These are phyloP conservation scores for Rhynchospora breviuscula DNA, from an alignment of 176 grass and related monocot genomes.

Conservation along the genomic window DNA sequence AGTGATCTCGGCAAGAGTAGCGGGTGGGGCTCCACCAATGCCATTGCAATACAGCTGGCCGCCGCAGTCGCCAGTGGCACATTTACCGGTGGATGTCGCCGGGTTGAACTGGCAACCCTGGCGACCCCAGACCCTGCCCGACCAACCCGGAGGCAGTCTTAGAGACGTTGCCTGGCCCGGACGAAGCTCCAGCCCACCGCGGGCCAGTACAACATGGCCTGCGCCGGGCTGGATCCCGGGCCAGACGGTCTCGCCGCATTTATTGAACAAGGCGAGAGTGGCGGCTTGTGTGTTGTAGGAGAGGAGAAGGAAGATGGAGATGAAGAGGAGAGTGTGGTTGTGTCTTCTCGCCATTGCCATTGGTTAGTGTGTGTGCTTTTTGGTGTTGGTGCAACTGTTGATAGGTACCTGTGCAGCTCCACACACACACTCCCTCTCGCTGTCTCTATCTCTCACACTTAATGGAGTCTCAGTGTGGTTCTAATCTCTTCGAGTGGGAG, in stretches of 20 bases:
- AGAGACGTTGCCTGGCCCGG: conserved; percentile 50
- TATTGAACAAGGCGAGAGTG: conserved; percentile 76
- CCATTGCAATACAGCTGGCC: conserved; percentile 73
- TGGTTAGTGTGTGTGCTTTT: neutral
- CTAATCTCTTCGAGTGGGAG: neutral
- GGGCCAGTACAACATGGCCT: conserved; percentile 46
- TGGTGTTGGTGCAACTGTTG: neutral
- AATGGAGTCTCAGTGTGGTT: neutral
- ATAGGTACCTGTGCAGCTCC: neutral
- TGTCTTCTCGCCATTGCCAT: conserved; percentile 4
- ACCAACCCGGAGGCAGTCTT: conserved; percentile 58
- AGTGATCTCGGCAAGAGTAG: conserved; percentile 81
- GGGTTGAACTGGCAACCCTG: conserved; percentile 70
- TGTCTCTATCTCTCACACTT: neutral
- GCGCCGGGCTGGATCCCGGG: conserved; percentile 85
- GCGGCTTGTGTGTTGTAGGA: conserved; percentile 31
- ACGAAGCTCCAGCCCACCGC: conserved; percentile 47
- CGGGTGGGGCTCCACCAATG: conserved; percentile 48
- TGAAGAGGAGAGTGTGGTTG: neutral
- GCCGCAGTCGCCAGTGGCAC: conserved; percentile 88
- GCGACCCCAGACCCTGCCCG: conserved; percentile 74
- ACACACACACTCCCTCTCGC: neutral
- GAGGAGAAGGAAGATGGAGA: conserved; percentile 16
- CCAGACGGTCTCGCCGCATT: conserved; percentile 83
- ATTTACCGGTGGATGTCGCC: conserved; percentile 40